These are phyloP conservation scores for Dacryopinax spathularia DNA, from an alignment of 768 basidiomycete species.

Conservation along the genomic window DNA sequence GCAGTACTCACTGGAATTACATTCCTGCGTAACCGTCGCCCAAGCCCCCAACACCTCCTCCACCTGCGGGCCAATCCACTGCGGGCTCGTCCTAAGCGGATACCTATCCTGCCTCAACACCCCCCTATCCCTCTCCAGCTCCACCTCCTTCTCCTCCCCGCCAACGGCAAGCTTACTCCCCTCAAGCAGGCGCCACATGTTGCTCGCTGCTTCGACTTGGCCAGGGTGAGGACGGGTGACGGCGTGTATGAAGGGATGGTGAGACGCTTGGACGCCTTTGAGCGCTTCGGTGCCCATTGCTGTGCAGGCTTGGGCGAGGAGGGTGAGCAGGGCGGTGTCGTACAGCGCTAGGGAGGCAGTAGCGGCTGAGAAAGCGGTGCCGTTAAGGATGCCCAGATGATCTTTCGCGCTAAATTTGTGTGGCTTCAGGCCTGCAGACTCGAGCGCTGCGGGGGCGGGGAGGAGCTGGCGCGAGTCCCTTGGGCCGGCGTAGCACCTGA, in stretches of 20 bases:
- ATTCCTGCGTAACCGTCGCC: slow-evolving; percentile 52
- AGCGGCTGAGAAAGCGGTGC: slow-evolving; percentile 71
- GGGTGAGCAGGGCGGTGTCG: slow-evolving; percentile 37
- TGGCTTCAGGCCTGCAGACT: slow-evolving; percentile 42
- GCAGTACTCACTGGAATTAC: slow-evolving; percentile 57
- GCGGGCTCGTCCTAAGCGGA: slow-evolving; percentile 57
- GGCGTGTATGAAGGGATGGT: slow-evolving; percentile 65
- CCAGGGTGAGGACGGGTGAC: slow-evolving; percentile 67
- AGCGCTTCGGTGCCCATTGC: slow-evolving; percentile 78
- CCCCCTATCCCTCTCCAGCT: slow-evolving; percentile 57
- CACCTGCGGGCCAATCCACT: slow-evolving; percentile 76
- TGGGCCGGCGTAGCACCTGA: slow-evolving; percentile 35
- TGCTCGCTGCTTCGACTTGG: slow-evolving; percentile 62
- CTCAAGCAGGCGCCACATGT: slow-evolving; percentile 52
- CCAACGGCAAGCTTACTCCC: slow-evolving; percentile 53
- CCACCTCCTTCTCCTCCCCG: slow-evolving; percentile 54
- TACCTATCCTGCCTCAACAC: slow-evolving; percentile 61
- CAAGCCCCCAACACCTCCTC: slow-evolving; percentile 60
- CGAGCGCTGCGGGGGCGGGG: slow-evolving; percentile 20
- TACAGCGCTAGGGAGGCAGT: slow-evolving; percentile 60
- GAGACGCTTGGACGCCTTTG: slow-evolving; percentile 53
- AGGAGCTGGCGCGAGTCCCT: slow-evolving; percentile 12
- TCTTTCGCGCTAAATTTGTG: slow-evolving; percentile 28
- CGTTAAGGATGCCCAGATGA: slow-evolving; percentile 38
- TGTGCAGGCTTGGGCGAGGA: slow-evolving; percentile 49